Conservation (phyloP, 208 protist species). For the Crithidia fasciculata region DNA sequence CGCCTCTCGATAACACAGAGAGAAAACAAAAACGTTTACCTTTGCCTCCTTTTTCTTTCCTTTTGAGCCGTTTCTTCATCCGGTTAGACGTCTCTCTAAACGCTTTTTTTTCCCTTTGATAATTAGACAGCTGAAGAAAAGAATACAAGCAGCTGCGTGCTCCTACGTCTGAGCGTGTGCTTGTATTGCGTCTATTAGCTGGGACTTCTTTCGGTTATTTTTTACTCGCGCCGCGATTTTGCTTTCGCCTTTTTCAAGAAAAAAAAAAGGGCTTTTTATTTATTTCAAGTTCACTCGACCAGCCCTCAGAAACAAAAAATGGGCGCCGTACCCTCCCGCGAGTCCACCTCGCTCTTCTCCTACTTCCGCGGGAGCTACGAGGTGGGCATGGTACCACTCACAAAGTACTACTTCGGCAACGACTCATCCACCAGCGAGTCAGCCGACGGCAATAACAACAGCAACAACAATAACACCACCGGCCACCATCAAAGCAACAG, state of each 20-base stretch:
- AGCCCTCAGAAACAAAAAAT: conserved; percentile 31
- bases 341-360: conserved; percentile 76
- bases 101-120: too few relatives aligned
- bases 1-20: not conserved
- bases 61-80: too few relatives aligned
- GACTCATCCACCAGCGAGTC: conserved; percentile 1
- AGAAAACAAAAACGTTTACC: not conserved
- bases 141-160: too few relatives aligned
- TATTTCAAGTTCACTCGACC: not conserved
- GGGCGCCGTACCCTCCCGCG: conserved; percentile 71
- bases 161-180: too few relatives aligned
- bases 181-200: too few relatives aligned
- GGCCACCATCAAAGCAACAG: not conserved
- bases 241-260: not conserved
- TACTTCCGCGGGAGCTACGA: conserved; percentile 89
- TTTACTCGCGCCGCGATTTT: too few relatives aligned
- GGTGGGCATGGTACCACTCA: conserved; percentile 83
- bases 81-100: too few relatives aligned
- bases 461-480: not conserved
- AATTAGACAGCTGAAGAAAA: too few relatives aligned
- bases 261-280: not conserved
- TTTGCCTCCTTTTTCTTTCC: too few relatives aligned
- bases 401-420: conserved; percentile 71
- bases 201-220: too few relatives aligned
- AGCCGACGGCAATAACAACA: not conserved